A percentile compares a stretch with the other conserved stretches of the same genome.
Conservation (phyloP, 805 yeast species). For the Wickerhamiella parazyma region DNA sequence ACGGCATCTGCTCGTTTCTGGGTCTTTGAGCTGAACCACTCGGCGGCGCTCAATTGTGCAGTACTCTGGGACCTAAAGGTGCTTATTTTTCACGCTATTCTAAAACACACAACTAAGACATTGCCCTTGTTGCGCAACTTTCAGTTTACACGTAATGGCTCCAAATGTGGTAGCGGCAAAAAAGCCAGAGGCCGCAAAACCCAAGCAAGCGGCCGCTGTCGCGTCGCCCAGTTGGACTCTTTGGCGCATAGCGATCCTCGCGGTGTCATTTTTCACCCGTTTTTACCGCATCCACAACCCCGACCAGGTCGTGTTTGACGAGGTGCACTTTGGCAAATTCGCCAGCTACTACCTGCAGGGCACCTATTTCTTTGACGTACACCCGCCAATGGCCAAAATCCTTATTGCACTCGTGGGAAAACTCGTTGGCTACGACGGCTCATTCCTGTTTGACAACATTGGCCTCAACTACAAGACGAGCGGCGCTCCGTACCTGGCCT, state of each 20-base stretch:
- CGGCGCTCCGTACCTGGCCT: slow-evolving; percentile 56
- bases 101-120: neutral
- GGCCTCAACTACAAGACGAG: slow-evolving; percentile 64
- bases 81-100: no score
- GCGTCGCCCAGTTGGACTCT: neutral
- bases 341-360: slow-evolving; percentile 82
- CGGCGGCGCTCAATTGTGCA: slow-evolving; percentile 82
- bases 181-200: no score
- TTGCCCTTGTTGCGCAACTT: neutral
- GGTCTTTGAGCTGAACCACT: slow-evolving; percentile 51
- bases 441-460: slow-evolving; percentile 69
- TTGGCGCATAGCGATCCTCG: slow-evolving; percentile 27
- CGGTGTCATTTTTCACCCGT: slow-evolving; percentile 54
- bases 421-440: slow-evolving; percentile 75
- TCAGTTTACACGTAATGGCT: neutral
- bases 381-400: slow-evolving; percentile 94
- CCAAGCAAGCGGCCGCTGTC: no score
- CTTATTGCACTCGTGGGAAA: slow-evolving; percentile 79
- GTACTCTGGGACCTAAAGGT: no score
- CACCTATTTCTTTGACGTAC: slow-evolving; percentile 90
- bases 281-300: slow-evolving; percentile 67
- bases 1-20: slow-evolving; percentile 79
- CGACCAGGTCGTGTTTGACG: slow-evolving; percentile 77
- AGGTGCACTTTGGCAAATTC: slow-evolving; percentile 92
- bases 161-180: neutral